These are phyloP conservation scores for Metschnikowia drakensbergensis DNA, from an alignment of 805 yeast genomes.

Conservation along the genomic window DNA sequence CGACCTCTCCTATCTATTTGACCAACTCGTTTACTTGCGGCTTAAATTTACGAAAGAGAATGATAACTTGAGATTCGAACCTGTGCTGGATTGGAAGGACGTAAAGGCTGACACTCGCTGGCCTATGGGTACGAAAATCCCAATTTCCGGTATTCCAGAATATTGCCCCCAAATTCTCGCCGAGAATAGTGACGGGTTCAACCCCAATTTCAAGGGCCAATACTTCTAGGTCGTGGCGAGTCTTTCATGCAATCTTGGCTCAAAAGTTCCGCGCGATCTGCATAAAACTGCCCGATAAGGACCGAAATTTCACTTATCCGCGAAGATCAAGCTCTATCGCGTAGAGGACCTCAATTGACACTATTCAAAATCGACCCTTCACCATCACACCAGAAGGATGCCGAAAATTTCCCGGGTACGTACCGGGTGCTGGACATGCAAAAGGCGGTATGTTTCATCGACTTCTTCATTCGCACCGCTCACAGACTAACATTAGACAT, in stretches of 20 bases:
- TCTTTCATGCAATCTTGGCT: background rate
- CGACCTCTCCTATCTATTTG: conserved; percentile 39
- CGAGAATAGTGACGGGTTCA: background rate
- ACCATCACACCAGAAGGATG: conserved; percentile 14
- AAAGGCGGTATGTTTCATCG: conserved; percentile 36
- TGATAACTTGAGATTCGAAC: conserved; percentile 34
- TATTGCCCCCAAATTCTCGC: conserved; percentile 21
- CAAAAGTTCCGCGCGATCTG: background rate
- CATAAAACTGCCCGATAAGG: background rate
- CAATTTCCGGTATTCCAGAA: conserved; percentile 25
- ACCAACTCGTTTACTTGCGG: conserved; percentile 36
- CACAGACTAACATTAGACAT: conserved; percentile 31
- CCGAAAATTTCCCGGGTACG: conserved; percentile 47
- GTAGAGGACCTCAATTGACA: background rate
- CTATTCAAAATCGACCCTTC: too few relatives aligned
- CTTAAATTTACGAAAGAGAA: conserved; percentile 44
- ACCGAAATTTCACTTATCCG: background rate
- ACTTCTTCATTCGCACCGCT: background rate
- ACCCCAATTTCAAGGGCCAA: background rate
- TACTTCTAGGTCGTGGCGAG: background rate
- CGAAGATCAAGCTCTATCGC: background rate
- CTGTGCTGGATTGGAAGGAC: conserved; percentile 33
- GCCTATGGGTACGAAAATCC: conserved; percentile 40
- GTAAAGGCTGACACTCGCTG: conserved; percentile 38
- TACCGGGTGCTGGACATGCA: conserved; percentile 59